Conservation (phyloP, 495 filamentous ascomycete genomes). For the Umbilicaria muhlenbergii region DNA sequence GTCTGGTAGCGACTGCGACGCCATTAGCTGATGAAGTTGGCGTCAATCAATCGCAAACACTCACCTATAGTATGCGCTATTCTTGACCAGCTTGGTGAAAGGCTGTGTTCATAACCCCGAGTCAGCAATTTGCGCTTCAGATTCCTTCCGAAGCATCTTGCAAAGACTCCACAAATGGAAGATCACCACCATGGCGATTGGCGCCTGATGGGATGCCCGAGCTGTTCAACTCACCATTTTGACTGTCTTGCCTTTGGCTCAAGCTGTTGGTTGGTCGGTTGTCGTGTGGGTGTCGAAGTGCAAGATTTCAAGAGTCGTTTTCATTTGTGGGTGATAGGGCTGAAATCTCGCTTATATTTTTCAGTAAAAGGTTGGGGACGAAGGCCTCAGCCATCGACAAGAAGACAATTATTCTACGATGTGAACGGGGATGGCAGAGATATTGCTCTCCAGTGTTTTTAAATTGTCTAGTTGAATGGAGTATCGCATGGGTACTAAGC, state of each 20-base stretch:
- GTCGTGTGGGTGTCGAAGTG: not conserved
- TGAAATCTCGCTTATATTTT: no score
- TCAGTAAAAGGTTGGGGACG: no score
- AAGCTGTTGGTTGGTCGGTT: slow-evolving; percentile 12
- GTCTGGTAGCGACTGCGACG: slow-evolving; percentile 84
- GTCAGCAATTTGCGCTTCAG: slow-evolving; percentile 99
- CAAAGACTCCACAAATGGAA: slow-evolving; percentile 49
- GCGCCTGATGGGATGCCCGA: slow-evolving; percentile 11
- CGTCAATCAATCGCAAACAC: slow-evolving; percentile 20
- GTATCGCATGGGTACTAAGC: no score
- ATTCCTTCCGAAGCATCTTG: slow-evolving; percentile 90
- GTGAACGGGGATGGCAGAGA: no score
- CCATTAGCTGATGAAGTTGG: slow-evolving; percentile 3
- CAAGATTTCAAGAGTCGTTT: no score
- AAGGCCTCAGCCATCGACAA: no score
- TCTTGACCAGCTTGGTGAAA: slow-evolving; percentile 95
- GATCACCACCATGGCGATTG: slow-evolving; percentile 14
- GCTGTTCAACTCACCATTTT: slow-evolving; percentile 42
- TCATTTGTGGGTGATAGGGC: no score
- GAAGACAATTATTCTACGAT: no score
- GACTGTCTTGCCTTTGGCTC: slow-evolving; percentile 22
- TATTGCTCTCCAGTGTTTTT: no score
- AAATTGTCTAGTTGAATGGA: no score
- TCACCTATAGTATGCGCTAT: slow-evolving; percentile 93
- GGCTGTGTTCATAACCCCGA: slow-evolving; percentile 52